These are phyloP conservation scores for Cryptococcus sp. DNA, from an alignment of 1,284 basidiomycete species.

Conservation along the genomic window DNA sequence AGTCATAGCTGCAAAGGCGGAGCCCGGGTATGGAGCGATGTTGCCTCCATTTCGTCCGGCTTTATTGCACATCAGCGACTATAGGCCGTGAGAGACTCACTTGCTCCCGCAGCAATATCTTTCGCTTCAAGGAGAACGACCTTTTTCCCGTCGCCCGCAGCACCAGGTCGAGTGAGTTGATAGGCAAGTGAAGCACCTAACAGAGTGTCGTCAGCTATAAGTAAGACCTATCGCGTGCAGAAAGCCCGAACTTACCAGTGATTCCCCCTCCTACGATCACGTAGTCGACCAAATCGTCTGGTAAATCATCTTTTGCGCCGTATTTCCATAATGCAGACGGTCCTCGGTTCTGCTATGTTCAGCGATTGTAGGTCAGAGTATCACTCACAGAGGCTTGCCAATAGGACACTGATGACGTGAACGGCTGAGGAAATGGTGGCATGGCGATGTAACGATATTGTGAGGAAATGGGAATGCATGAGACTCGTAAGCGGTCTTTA, in stretches of 20 bases:
- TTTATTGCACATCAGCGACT: conserved; percentile 5
- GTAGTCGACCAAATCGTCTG: conserved; percentile 25
- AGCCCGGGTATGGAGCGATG: conserved; percentile 33
- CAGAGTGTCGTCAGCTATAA: not conserved
- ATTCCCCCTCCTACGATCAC: conserved; percentile 32
- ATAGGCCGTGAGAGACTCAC: conserved; percentile 13
- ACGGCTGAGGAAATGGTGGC: conserved; percentile 23
- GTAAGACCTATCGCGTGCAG: too few species aligned
- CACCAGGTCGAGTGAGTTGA: conserved; percentile 35
- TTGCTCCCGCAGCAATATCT: conserved; percentile 41
- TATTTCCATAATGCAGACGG: conserved; percentile 26
- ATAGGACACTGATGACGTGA: conserved; percentile 35
- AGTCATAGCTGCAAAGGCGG: conserved; percentile 18
- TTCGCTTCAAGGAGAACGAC: conserved; percentile 38
- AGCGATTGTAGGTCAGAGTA: too few species aligned
- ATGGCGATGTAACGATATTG: too few species aligned
- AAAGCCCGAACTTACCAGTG: conserved; percentile 12
- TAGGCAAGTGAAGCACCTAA: conserved; percentile 33
- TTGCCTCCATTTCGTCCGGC: conserved; percentile 49
- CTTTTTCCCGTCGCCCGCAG: conserved; percentile 29
- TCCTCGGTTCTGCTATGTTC: conserved; percentile 22
- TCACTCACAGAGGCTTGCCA: conserved; percentile 36
- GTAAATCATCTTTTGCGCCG: conserved; percentile 17
- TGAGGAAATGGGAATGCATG: too few species aligned
- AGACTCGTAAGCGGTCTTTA: too few species aligned